Conservation (phyloP, 2,329 filamentous ascomycete species). For the Laburnicola sp. region DNA sequence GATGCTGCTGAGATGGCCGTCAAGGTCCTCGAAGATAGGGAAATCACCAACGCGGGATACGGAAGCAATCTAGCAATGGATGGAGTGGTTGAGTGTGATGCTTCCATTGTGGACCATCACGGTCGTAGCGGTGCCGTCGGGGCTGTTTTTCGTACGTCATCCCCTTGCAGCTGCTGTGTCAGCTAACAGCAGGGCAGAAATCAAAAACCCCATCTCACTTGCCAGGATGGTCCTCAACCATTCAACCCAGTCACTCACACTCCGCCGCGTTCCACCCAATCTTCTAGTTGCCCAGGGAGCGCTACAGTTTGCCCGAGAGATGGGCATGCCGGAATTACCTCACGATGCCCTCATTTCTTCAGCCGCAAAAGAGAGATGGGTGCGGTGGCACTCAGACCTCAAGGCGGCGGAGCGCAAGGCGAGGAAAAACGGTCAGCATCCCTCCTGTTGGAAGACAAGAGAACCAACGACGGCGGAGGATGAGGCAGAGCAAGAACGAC, state of each 20-base stretch:
- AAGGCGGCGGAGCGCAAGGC: constrained; percentile 60
- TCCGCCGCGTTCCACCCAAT: constrained; percentile 89
- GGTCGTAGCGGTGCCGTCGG: constrained; percentile 93
- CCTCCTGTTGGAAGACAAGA: constrained; percentile 33
- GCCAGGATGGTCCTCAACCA: constrained; percentile 81
- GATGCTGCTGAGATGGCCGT: constrained; percentile 91
- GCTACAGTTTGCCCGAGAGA: constrained; percentile 78
- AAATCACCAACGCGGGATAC: constrained; percentile 95
- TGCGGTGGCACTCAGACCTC: constrained; percentile 75
- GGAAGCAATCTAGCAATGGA: constrained; percentile 93
- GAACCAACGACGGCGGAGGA: constrained; percentile 29
- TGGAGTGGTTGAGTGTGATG: constrained; percentile 91
- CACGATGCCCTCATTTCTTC: constrained; percentile 79
- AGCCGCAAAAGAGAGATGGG: constrained; percentile 75
- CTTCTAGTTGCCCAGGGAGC: constrained; percentile 86
- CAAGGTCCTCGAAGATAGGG: constrained; percentile 83
- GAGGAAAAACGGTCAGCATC: constrained; percentile 32
- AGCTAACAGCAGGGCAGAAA: constrained; percentile 59
- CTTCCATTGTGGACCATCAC: constrained; percentile 85
- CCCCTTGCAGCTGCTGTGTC: constrained; percentile 15
- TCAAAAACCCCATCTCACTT: constrained; percentile 89
- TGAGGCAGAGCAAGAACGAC: constrained; percentile 35
- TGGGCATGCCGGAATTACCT: constrained; percentile 72
- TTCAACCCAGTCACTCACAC: constrained; percentile 74
- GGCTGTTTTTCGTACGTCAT: constrained; percentile 77